Conservation (phyloP, 768 basidiomycete genomes). For the Cystoderma amianthinum region DNA sequence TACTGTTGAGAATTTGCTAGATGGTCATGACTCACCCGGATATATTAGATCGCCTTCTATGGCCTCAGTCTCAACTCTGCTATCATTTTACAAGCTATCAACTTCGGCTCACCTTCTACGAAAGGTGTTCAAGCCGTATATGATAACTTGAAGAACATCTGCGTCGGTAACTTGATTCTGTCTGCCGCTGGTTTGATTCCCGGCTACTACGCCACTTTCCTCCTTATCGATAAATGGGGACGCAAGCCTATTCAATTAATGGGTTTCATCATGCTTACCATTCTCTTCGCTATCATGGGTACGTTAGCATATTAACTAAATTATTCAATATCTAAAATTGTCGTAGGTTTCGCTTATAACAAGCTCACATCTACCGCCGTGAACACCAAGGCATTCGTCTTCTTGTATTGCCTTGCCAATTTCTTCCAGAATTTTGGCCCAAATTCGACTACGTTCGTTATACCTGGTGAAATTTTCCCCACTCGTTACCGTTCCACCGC, state of each 20-base stretch:
- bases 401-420: conserved; percentile 81
- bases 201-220: conserved; percentile 62
- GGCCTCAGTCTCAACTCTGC: conserved; percentile 82
- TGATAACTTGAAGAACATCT: conserved; percentile 53
- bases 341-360: conserved; percentile 62
- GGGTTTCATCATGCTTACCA: conserved; percentile 65
- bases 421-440: conserved; percentile 91
- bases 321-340: background rate
- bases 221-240: conserved; percentile 73
- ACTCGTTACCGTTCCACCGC: conserved; percentile 84
- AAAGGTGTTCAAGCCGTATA: conserved; percentile 37
- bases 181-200: conserved; percentile 77
- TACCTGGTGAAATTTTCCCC: conserved; percentile 82
- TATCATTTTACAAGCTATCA: conserved; percentile 69
- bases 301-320: conserved; percentile 11
- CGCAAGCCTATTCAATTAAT: conserved; percentile 78
- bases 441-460: conserved; percentile 73
- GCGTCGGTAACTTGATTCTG: conserved; percentile 71
- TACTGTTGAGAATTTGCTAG: too few species aligned
- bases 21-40: too few species aligned
- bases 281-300: conserved; percentile 69
- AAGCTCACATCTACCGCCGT: conserved; percentile 36
- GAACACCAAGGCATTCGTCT: conserved; percentile 60
- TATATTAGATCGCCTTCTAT: conserved; percentile 77
- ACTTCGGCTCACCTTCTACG: conserved; percentile 47